These are phyloP conservation scores for Gypsophila paniculata DNA, from an alignment of 179 eudicot species.

Conservation along the genomic window DNA sequence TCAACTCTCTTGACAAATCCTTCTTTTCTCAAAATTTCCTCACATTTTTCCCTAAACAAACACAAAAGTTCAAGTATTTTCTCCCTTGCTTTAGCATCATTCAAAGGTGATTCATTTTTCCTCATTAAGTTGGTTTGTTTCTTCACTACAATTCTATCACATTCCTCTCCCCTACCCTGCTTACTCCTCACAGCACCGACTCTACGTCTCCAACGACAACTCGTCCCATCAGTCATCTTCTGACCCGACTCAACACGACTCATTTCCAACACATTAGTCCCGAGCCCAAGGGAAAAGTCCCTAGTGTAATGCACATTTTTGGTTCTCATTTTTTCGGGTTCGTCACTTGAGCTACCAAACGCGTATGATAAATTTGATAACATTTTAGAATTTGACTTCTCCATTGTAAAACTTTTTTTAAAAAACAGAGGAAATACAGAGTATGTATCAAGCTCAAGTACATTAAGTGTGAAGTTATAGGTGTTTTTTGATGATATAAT, in stretches of 20 bases:
- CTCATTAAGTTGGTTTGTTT: not conserved
- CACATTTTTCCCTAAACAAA: constrained; percentile 21
- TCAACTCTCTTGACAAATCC: constrained; percentile 10
- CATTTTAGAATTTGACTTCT: not conserved
- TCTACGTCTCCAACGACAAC: constrained; percentile 7
- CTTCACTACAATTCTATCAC: not conserved
- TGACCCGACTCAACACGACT: not conserved
- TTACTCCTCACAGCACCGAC: constrained; percentile 22
- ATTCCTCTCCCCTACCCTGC: not conserved
- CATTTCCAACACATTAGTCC: not conserved
- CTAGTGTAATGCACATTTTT: not conserved
- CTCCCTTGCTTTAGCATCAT: not conserved
- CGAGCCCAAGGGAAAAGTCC: constrained; percentile 6
- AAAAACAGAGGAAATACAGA: not conserved
- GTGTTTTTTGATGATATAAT: not conserved
- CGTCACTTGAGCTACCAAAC: not conserved
- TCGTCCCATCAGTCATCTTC: not conserved
- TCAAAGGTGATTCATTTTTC: not conserved
- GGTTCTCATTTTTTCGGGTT: not conserved
- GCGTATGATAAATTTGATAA: not conserved
- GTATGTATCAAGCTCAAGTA: not conserved
- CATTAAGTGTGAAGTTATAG: not conserved
- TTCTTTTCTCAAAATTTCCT: not conserved
- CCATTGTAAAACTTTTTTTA: not conserved
- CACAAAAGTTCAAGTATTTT: constrained; percentile 9